These are phyloP conservation scores for Paecilomyces variotii DNA, from an alignment of 2,329 filamentous ascomycete species.

Conservation along the genomic window DNA sequence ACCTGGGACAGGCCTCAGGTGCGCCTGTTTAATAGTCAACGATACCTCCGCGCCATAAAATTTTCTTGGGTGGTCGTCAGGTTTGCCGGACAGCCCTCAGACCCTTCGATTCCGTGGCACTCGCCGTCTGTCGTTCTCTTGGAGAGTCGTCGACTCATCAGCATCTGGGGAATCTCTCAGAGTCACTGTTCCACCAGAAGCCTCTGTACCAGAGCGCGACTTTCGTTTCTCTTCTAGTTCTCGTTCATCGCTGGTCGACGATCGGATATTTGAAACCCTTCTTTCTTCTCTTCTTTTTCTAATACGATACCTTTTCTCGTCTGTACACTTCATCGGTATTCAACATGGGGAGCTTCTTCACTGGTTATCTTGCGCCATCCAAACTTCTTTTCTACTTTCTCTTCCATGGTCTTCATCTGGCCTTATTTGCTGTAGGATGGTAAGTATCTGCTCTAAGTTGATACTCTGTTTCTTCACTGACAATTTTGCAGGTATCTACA, in stretches of 20 bases:
- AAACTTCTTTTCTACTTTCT: conserved; percentile 74
- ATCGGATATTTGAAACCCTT: neutral
- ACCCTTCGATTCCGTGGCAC: neutral
- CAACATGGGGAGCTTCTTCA: conserved; percentile 33
- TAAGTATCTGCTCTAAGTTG: conserved; percentile 37
- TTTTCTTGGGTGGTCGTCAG: neutral
- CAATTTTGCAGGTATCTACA: conserved; percentile 64
- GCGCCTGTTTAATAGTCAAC: neutral
- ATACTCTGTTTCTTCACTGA: conserved; percentile 13
- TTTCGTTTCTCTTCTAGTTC: conserved; percentile 2
- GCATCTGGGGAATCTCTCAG: neutral
- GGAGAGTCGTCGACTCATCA: neutral
- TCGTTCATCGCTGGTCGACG: conserved; percentile 15
- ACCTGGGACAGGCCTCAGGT: neutral
- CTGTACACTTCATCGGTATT: conserved; percentile 26
- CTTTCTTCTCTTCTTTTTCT: neutral
- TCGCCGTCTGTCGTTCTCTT: neutral
- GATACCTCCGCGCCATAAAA: neutral
- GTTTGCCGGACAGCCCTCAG: neutral
- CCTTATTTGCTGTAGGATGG: conserved; percentile 79
- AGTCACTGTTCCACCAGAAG: neutral
- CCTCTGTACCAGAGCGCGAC: neutral
- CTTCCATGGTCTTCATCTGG: conserved; percentile 73
- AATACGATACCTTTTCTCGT: conserved; percentile 1
- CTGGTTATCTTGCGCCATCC: conserved; percentile 55